Evolutionary conservation across 306 rosid genomes (phyloP).

Genomic region (Calophaca sinica): DNA sequence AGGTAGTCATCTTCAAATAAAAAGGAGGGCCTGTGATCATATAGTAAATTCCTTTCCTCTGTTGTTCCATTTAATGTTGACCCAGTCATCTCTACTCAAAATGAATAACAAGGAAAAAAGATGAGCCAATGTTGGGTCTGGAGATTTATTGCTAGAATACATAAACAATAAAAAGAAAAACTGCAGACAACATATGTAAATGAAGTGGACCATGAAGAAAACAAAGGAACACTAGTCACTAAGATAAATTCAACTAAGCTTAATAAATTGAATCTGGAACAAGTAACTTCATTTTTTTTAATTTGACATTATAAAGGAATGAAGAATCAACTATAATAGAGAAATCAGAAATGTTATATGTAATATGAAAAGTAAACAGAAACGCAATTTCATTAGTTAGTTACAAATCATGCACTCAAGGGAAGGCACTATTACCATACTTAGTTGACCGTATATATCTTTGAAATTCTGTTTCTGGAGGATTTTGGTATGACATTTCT

Average conservation of each 20-base stretch:
- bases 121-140: slow-evolving; percentile 37
- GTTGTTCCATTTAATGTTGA: slow-evolving; percentile 42
- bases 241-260: slow-evolving; percentile 28
- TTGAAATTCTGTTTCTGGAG: slow-evolving; percentile 92
- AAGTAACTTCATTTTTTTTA: slow-evolving; percentile 1
- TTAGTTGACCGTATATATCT: slow-evolving; percentile 80
- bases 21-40: slow-evolving; percentile 71
- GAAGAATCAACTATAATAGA: slow-evolving; percentile 1
- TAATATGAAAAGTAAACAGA: slow-evolving; percentile 13
- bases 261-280: slow-evolving; percentile 23
- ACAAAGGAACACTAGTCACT: slow-evolving; percentile 5
- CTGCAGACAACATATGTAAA: slow-evolving; percentile 22
- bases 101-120: slow-evolving; percentile 21
- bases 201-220: slow-evolving; percentile 1
- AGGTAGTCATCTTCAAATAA: slow-evolving; percentile 70
- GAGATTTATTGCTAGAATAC: slow-evolving; percentile 28
- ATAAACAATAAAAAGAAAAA: slow-evolving; percentile 17
- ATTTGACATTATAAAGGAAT: slow-evolving; percentile 32
- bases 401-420: slow-evolving; percentile 22
- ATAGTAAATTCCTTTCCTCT: slow-evolving; percentile 48
- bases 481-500: slow-evolving; percentile 61
- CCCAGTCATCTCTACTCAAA: slow-evolving; percentile 78
- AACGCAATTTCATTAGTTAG: slow-evolving; percentile 9
- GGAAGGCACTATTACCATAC: slow-evolving; percentile 64
- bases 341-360: not conserved